Base-by-base conservation (phyloP, 495 filamentous ascomycete species). In the Tuber microsphaerosporum region DNA sequence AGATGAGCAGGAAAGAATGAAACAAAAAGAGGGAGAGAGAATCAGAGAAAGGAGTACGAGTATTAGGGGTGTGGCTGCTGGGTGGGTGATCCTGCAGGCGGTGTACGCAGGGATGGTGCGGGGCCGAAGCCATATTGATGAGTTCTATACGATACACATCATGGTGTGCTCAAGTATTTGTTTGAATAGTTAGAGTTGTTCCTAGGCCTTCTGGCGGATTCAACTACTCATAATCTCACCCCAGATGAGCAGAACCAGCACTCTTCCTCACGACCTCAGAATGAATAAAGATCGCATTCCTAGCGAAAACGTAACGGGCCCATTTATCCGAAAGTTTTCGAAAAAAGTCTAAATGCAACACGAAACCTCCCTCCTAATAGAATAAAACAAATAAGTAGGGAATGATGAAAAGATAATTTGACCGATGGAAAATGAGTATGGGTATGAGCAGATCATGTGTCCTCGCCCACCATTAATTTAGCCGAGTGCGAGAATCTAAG, bases 401-500 rank as follows among this genome's bases (percentile, higher is more conserved):
- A 61, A 31, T 9, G 51, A 20, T 51, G 7, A n/a, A 51, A 51
- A 10, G 46, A 61, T 16, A 61, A 31, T 61, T 14, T 12, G 12
- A 26, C 7, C 9, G 2, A 31, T 31, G 26, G 19, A 65, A 65
- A 65, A 2, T 65, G 5, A 26, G 26, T 2, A 65, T 34, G 26
- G 56, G 14, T 19, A 65, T 34, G 26, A 12, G 56, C 0, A 34
- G 7, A 45, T 74, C 70, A 79, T 17, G 51, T 43, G 72, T 79
- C 77, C 37, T 79, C 77, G 37, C 76, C 70, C 74, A 79, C 45
- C 77, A 79, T 79, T 34, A 79, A 77, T 39, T 41, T 79, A 0
- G 76, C 74, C 39, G 70, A 75, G 73, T 79, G 75, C 31, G 70
- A 70, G 68, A 79, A 68, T 41, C 48, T 73, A 37, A 79, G 69